Base-by-base conservation (phyloP, 371 early-diverging fungal species). In the Apophysomyces sp. region DNA sequence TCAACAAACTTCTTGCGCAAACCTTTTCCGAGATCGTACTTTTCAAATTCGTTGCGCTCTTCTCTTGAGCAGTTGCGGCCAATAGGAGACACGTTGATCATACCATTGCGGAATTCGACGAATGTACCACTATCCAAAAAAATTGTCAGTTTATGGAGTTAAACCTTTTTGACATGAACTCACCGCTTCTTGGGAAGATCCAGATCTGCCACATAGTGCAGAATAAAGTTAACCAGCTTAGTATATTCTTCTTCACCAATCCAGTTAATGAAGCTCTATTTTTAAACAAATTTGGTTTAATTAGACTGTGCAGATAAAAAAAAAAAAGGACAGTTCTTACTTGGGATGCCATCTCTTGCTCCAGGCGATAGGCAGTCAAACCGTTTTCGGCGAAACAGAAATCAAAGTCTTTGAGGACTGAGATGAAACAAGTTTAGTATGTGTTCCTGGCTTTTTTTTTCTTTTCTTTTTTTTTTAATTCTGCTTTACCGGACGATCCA, bases 311-410 rank as follows among this genome's bases (percentile, higher is more conserved):
- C 4, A 34, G 34, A 34, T 11, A 34, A 34, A 34, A 34, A 34
- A 34, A 3, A 13, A 34, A 1, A 21, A 5, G n/a, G 26, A 44
- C 9, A 3, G 13, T 24, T 30, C 29, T 65, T 81, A 89, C 92
- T 82, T 89, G 87, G n/a, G 94, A 89, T 11, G 89, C 82, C 52
- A 97, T 78, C 66, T 82, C 71, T 61, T 88, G 54, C 52, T 94
- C 95, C 58, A 86, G 65, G 72, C 93, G 90, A 84, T 92, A 99
- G 29, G 99, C 99, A 15, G 92, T 96, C 58, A 99, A 81, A 7
- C 99, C 99, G 83, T 99, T 99, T 81, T 99, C 99, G 32, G 99
- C 92, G 82, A 99, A 99, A 68, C 92, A 91, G 76, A 85, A 99
- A 76, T 99, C 99, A 83, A 99, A 99, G 68, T 93, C 71, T 26